phyloP scores from a whole-genome alignment of 2,329 filamentous ascomycete genomes.

The Phyllosticta capitalensis region DNA sequence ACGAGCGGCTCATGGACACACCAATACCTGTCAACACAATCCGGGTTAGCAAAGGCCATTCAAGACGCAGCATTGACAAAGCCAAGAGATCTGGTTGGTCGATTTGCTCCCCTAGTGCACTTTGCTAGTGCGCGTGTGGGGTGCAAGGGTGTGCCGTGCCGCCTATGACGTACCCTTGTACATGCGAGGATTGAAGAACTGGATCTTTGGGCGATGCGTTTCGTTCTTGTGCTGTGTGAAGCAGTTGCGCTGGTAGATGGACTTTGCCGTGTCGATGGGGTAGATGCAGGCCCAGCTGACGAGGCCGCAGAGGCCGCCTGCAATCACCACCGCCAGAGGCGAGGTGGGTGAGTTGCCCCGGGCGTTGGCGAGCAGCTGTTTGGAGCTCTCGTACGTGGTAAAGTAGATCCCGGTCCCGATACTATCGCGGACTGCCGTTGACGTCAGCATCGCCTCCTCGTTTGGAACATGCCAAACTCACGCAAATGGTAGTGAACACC shows the following conservation, averaged over 20 bases:
- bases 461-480: slow-evolving; percentile 34
- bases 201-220: slow-evolving; percentile 53
- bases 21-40: slow-evolving; percentile 47
- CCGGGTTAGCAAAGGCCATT: neutral
- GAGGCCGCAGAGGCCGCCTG: slow-evolving; percentile 72
- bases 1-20: slow-evolving; percentile 75
- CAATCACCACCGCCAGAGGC: slow-evolving; percentile 66
- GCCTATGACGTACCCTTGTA: slow-evolving; percentile 52
- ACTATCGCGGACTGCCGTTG: slow-evolving; percentile 61
- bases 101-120: neutral
- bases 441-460: slow-evolving; percentile 4
- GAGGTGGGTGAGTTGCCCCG: slow-evolving; percentile 66
- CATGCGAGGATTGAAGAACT: slow-evolving; percentile 68
- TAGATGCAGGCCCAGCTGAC: slow-evolving; percentile 69
- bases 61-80: neutral
- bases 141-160: neutral
- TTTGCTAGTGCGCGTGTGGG: neutral
- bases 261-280: slow-evolving; percentile 71
- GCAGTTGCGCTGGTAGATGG: slow-evolving; percentile 74
- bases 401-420: slow-evolving; percentile 80
- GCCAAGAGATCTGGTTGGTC: neutral
- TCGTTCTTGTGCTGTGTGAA: slow-evolving; percentile 57
- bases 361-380: slow-evolving; percentile 69
- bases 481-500: slow-evolving; percentile 70
- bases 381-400: slow-evolving; percentile 79